Evolutionary conservation across 2,329 filamentous ascomycete genomes (phyloP), one percentile per base, ranked within the genome.

Genomic region (Fusarium xylarioides): DNA sequence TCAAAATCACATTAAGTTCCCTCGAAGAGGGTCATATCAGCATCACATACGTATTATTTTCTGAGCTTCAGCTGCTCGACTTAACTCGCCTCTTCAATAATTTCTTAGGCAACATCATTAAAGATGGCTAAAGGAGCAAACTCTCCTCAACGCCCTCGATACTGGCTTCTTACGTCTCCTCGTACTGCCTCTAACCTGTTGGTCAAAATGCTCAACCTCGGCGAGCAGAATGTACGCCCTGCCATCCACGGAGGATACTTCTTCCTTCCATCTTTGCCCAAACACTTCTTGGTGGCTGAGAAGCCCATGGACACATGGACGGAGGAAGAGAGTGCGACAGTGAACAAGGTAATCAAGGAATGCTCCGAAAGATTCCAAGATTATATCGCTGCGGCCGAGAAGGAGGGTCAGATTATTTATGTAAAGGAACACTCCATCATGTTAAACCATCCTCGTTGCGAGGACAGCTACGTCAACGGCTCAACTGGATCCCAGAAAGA

Each of bases 181-280:
- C 73, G 73, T 5, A 75, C 73, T 26, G 66, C 70, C 37, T 75
- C 73, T 28, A 75, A 75, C 43, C 43, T 75, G 12, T 30, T 75
- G 5, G 70, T 75, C 44, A 73, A 71, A 34, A 68, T 75, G 53
- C 68, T 75, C 19, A 74, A 71, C 55, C 73, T 75, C 3, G 46
- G 57, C 11, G 70, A 73, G 15, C 73, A 75, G 43, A 63, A 58
- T 12, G 70, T 75, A 7, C 70, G 73, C 5, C 70, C 73, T 10
- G 57, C 66, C 7, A 26, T 15, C 2, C 15, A 66, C 8, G 73
- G 73, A 28, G 73, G 73, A 14, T 75, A 75, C 38, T 75, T 75
- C 63, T 75, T 75, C 38, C 47, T 75, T 2, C 63, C 63, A 7
- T 47, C 58, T 19, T 10, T 58, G 9, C 28, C 30, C 15, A 63